Base-by-base conservation (phyloP, 352 stramenopile genomes). In the Globisporangium yorkense region DNA sequence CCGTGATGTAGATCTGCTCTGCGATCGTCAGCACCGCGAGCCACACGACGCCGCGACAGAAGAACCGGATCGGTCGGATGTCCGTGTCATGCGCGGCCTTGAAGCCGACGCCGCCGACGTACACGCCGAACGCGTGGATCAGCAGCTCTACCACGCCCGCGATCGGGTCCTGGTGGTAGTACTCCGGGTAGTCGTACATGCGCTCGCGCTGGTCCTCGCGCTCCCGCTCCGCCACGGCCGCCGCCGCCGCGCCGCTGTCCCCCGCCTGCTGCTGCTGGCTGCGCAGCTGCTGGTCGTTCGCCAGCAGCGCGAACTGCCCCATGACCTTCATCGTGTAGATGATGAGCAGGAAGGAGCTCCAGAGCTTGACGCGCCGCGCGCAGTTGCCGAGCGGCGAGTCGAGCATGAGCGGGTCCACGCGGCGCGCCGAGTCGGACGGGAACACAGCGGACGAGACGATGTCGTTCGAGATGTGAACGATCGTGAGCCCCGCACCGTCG, bases 251-350 rank as follows among this genome's bases (percentile, higher is more conserved):
- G 12, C 29, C 29, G 12, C 31, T 60, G 62, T 66, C 63, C 56
- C 70, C 51, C 20, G 59, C 69, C 63, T 54, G 57, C 63, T 71
- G 59, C 44, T 75, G 59, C 2, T 73, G 65, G 7, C 61, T 69
- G 20, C 77, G 75, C 40, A 82, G 71, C 31, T 90, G 80, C 56
- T 93, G 83, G 43, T 91, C 80, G 61, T 93, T 92, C 5, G 85
- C 83, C 12, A 94, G 67, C 46, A 93, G 56, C 43, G 85, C 85
- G 63, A 92, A 92, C 49, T 92, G 81, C 2, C 83, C 81, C 78
- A 94, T 92, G 31, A 93, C 80, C 57, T 94, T 94, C 85, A 94
- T 94, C 3, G 85, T 92, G 73, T 94, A 91, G 51, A 94, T 92
- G 56, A 94, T 93, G 29, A 94, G 58, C 51, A 94, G 59, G 54